phyloP scores from a whole-genome alignment of 2,329 filamentous ascomycete species.

The Aplosporella prunicola region DNA sequence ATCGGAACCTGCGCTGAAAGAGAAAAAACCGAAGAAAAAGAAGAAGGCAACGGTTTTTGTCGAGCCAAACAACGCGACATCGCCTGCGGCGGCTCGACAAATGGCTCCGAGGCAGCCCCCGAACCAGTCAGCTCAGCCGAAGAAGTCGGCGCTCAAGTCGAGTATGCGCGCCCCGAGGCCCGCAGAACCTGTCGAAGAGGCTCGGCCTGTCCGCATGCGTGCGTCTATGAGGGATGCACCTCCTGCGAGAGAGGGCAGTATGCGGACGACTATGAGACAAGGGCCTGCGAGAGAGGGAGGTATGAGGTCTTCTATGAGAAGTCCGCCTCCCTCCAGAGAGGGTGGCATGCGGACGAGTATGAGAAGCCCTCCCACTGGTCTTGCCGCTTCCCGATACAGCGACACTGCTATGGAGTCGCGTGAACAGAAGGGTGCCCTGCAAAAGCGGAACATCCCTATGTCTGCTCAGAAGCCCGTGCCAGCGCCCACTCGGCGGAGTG shows the following conservation, averaged over 20 bases:
- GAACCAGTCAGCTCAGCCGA: slow-evolving; percentile 20
- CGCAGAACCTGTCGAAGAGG: background rate
- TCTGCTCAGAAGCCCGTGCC: slow-evolving; percentile 19
- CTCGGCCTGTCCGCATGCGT: slow-evolving; percentile 34
- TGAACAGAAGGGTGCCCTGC: slow-evolving; percentile 26
- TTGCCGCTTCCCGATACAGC: slow-evolving; percentile 27
- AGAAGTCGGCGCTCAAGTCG: slow-evolving; percentile 34
- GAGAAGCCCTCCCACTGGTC: slow-evolving; percentile 18
- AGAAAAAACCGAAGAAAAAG: slow-evolving; percentile 32
- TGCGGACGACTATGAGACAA: background rate
- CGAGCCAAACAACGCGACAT: slow-evolving; percentile 1
- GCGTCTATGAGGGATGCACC: slow-evolving; percentile 38
- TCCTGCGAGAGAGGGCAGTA: too few relatives aligned
- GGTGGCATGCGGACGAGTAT: slow-evolving; percentile 19
- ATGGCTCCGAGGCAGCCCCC: slow-evolving; percentile 8
- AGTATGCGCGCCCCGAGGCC: slow-evolving; percentile 19
- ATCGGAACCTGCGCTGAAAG: too few relatives aligned
- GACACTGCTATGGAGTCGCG: slow-evolving; percentile 18
- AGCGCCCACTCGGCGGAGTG: slow-evolving; percentile 12
- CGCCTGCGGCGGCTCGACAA: slow-evolving; percentile 1
- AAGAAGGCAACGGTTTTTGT: slow-evolving; percentile 19
- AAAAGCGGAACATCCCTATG: slow-evolving; percentile 30
- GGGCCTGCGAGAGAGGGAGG: too few relatives aligned
- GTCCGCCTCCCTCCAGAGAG: too few relatives aligned
- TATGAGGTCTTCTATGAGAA: slow-evolving; percentile 40